These are phyloP conservation scores for Akanthomyces uredinophilus DNA, from an alignment of 2,329 filamentous ascomycete genomes.

Conservation along the genomic window DNA sequence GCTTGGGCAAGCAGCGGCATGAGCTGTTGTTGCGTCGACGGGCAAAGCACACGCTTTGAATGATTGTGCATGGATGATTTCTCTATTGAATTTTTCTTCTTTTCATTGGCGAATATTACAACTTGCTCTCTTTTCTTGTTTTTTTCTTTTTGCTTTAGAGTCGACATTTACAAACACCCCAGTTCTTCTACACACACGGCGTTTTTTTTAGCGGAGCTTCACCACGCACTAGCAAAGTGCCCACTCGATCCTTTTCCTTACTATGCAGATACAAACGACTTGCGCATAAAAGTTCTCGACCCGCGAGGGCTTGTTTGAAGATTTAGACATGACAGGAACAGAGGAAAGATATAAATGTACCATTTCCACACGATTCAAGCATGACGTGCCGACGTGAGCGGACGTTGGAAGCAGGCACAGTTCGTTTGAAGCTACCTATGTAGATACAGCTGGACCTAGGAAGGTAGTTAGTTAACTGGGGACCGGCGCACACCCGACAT, in stretches of 20 bases:
- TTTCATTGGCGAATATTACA: not conserved
- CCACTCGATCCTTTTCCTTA: not conserved
- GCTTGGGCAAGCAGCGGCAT: not conserved
- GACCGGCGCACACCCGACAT: not conserved
- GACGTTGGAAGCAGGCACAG: not conserved
- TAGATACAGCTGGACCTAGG: not conserved
- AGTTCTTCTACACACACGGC: not conserved
- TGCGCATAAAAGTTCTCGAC: not conserved
- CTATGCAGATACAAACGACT: not conserved
- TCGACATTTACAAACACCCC: conserved; percentile 1
- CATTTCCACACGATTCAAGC: too few species aligned
- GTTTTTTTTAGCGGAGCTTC: not conserved
- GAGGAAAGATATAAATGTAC: not conserved
- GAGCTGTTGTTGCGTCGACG: not conserved
- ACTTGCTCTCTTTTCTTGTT: not conserved
- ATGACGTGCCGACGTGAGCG: not conserved
- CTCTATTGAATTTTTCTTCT: not conserved
- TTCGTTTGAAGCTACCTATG: not conserved
- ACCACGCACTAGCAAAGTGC: not conserved
- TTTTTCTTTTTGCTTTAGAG: conserved; percentile 3
- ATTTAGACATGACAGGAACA: not conserved
- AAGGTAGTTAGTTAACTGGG: too few species aligned
- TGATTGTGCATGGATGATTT: not conserved
- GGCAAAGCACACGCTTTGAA: not conserved
- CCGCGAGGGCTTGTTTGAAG: not conserved